Base-by-base conservation (phyloP, 108 stramenopile species). In the Thalassiosira profunda region DNA sequence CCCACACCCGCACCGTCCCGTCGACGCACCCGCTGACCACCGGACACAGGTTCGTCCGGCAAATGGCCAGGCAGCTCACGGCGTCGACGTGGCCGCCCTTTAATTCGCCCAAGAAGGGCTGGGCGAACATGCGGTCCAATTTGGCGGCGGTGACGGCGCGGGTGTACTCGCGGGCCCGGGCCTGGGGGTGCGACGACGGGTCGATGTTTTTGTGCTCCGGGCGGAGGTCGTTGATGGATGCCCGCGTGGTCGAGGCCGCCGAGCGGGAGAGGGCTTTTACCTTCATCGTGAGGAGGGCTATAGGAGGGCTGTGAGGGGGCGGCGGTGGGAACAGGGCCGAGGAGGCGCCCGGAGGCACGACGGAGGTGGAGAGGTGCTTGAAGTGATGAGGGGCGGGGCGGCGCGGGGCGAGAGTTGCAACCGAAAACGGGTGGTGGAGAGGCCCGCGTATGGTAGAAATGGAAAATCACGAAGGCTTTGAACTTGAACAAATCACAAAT, bases 51-150 rank as follows among this genome's bases (percentile, higher is more conserved):
- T 82, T 82, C 1, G 71, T 81, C 20, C 95, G 86, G 33, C 83
- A 89, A 23, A 86, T 64, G 4, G 91, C 91, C 10, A 94, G 78
- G 58, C 82, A 86, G 30, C 76, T 88, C 2, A 99, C 92, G 3
- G 94, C 97, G 76, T 99, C 99, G 38, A 62, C 57, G 67, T 99
- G 99, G 5, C 98, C 98, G 25, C 96, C 92, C 30, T 81, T 83
- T 46, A 99, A 57, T 43, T 96, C 95, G 1, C 93, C 97, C 26
- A 99, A 43, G 38, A 99, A 85, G 5, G 98, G 99, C 48, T 83
- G 64, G 46, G 96, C 96, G 74, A 99, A 98, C 96, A 99, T 97
- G 30, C 96, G 91, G 47, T 99, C 96, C 40, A 99, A 69, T 76
- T 99, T 99, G 52, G 96, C 97, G 0, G 98, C 84, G 25, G 84